Percentiles rank a stretch among this genome's conserved stretches.
Evolutionary conservation across 2,329 filamentous ascomycete genomes (phyloP).

Genomic region (Calonectria pteridis): DNA sequence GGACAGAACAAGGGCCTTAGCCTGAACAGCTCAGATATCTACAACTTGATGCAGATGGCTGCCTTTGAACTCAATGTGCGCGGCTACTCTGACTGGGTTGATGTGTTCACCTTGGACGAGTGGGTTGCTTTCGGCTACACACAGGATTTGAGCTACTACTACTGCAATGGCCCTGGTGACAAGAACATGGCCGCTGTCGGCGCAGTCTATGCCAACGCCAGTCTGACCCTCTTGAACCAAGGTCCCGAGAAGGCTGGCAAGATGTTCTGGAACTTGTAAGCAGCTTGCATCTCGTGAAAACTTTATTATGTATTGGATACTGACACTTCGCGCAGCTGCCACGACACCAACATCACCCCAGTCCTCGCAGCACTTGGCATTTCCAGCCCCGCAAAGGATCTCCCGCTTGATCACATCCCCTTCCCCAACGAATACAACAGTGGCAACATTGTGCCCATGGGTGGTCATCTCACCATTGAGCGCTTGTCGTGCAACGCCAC

Average conservation of each 20-base stretch:
- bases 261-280: constrained; percentile 4
- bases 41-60: not conserved
- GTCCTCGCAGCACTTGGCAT: not conserved
- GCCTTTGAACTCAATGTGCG: not conserved
- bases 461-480: not conserved
- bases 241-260: not conserved
- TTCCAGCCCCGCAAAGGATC: not conserved
- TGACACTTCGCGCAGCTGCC: not conserved
- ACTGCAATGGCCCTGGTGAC: not conserved
- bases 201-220: not conserved
- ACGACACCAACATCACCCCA: not conserved
- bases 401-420: not conserved
- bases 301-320: too few species aligned
- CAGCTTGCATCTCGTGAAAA: not conserved
- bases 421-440: not conserved
- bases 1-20: not conserved
- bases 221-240: not conserved
- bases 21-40: not conserved
- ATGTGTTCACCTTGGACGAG: constrained; percentile 1
- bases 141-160: not conserved
- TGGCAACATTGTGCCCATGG: not conserved
- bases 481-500: not conserved
- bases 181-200: not conserved
- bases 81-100: not conserved
- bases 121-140: not conserved